These are phyloP conservation scores for Saccharomycopsis crataegensis DNA, from an alignment of 1,139 yeast species.

Conservation along the genomic window DNA sequence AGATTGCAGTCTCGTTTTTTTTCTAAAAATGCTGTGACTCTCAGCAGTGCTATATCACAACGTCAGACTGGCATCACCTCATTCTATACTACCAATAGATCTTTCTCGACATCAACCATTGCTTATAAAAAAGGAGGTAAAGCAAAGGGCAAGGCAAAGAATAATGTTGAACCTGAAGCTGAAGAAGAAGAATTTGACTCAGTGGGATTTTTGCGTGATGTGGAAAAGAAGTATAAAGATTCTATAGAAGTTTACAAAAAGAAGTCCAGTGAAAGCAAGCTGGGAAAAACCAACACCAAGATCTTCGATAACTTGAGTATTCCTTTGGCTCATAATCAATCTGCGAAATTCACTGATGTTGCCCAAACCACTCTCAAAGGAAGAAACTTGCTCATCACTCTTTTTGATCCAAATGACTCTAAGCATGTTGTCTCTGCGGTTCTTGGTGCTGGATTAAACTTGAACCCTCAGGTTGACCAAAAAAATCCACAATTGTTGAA, in stretches of 20 bases:
- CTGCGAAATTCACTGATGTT: constrained; percentile 47
- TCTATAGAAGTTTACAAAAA: constrained; percentile 49
- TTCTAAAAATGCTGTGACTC: too few species aligned
- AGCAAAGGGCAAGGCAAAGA: not conserved
- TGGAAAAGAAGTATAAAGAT: constrained; percentile 40
- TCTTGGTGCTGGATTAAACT: constrained; percentile 56
- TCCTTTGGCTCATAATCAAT: constrained; percentile 39
- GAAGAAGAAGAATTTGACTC: constrained; percentile 31
- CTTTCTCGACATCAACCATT: not conserved
- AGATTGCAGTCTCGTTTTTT: too few species aligned
- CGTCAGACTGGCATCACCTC: not conserved
- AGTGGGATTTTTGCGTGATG: constrained; percentile 30
- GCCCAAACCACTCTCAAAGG: constrained; percentile 78
- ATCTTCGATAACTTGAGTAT: constrained; percentile 58
- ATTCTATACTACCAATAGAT: not conserved
- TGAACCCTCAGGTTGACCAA: constrained; percentile 75
- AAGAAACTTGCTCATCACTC: constrained; percentile 62
- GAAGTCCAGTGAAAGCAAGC: constrained; percentile 51
- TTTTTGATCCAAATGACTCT: constrained; percentile 70
- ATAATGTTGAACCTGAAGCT: constrained; percentile 16
- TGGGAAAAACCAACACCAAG: constrained; percentile 60
- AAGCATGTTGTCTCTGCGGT: constrained; percentile 66
- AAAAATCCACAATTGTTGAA: constrained; percentile 65
- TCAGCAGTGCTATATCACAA: too few species aligned
- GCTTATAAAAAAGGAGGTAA: not conserved